A percentile compares a stretch with the other conserved stretches of the same genome.
phyloP scores from a whole-genome alignment of 1,284 basidiomycete genomes.

The Cutaneotrichosporon curvatum region DNA sequence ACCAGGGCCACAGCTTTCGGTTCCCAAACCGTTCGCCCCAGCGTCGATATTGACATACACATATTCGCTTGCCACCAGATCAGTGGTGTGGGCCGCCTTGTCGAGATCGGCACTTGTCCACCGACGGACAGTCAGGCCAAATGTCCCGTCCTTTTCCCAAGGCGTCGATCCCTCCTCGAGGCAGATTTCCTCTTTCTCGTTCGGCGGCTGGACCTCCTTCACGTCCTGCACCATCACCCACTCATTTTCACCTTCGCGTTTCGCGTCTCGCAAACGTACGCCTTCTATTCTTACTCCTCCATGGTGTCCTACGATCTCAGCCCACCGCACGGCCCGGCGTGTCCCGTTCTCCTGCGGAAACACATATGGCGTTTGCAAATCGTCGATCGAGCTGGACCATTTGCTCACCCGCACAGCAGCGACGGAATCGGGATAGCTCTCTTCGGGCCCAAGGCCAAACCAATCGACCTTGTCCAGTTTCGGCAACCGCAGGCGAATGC shows the following conservation, averaged over 20 bases:
- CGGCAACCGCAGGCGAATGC: conserved; percentile 14
- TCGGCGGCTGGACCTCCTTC: background rate
- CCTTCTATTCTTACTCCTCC: background rate
- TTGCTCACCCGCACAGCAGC: conserved; percentile 5
- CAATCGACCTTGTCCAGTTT: conserved; percentile 9
- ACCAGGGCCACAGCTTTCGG: conserved; percentile 17
- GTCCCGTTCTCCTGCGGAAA: conserved; percentile 22
- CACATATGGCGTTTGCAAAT: conserved; percentile 20
- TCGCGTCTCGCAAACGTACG: background rate
- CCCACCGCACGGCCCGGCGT: conserved; percentile 14
- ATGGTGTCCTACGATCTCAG: conserved; percentile 1
- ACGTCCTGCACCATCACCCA: too few relatives aligned
- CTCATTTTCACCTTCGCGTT: too few relatives aligned
- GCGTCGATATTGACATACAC: conserved; percentile 21
- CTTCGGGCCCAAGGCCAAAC: conserved; percentile 17
- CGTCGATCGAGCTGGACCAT: conserved; percentile 12
- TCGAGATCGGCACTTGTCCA: conserved; percentile 19
- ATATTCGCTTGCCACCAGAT: conserved; percentile 12
- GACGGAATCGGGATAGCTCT: conserved; percentile 18
- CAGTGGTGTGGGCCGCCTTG: conserved; percentile 13
- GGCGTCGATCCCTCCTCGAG: too few relatives aligned
- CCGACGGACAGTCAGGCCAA: conserved; percentile 13
- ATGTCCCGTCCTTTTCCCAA: conserved; percentile 8
- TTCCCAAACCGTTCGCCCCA: conserved; percentile 14
- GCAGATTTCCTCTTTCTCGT: background rate